A percentile compares a stretch with the other conserved stretches of the same genome.
Evolutionary conservation across 1,284 basidiomycete genomes (phyloP).

Genomic region (Neolentinus lepideus): DNA sequence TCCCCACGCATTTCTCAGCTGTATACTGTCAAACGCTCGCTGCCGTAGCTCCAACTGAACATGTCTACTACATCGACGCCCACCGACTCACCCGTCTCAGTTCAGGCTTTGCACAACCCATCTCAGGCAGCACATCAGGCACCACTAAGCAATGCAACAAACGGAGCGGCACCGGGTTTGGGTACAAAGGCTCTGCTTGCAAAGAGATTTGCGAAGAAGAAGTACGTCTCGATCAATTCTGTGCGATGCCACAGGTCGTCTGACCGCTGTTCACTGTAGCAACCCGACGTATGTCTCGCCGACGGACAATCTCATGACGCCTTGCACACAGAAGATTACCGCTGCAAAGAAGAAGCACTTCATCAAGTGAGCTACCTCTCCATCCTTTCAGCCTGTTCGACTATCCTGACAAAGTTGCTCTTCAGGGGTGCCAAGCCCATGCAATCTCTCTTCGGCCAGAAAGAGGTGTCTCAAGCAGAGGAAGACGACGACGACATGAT

Average conservation of each 20-base stretch:
- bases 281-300: slow-evolving; percentile 84
- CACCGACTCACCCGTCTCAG: slow-evolving; percentile 54
- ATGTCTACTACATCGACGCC: slow-evolving; percentile 61
- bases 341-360: slow-evolving; percentile 91
- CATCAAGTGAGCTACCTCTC: slow-evolving; percentile 56
- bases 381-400: slow-evolving; percentile 3
- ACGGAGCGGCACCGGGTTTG: slow-evolving; percentile 56
- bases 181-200: slow-evolving; percentile 83
- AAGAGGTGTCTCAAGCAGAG: slow-evolving; percentile 29
- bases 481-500: slow-evolving; percentile 25
- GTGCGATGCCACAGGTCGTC: not conserved
- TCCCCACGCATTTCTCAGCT: not conserved
- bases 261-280: slow-evolving; percentile 29
- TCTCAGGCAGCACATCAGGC: slow-evolving; percentile 73
- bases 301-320: slow-evolving; percentile 90
- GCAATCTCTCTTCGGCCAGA: slow-evolving; percentile 46
- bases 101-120: slow-evolving; percentile 83
- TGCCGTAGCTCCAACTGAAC: slow-evolving; percentile 6
- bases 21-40: not conserved
- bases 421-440: slow-evolving; percentile 52
- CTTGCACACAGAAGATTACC: slow-evolving; percentile 82
- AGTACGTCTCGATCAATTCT: slow-evolving; percentile 40
- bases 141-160: slow-evolving; percentile 63
- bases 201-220: slow-evolving; percentile 80
- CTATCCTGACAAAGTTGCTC: slow-evolving; percentile 1